Evolutionary conservation across 2,329 filamentous ascomycete species (phyloP), one percentile per base, ranked within the genome.

Genomic region (Shiraia sp.): DNA sequence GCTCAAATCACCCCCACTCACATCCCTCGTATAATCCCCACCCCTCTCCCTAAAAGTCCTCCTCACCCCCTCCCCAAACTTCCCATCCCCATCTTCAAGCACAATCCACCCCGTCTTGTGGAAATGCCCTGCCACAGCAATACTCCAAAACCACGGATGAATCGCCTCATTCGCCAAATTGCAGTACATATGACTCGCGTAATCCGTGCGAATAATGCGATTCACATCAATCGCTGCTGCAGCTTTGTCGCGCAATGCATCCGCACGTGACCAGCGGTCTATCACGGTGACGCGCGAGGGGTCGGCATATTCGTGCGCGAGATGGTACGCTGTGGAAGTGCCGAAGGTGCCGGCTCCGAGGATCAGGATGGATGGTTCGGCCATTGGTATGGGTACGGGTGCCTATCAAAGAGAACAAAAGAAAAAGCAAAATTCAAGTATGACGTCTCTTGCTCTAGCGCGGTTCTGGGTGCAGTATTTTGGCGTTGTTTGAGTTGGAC

Each of bases 301-400:
- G 29, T 68, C 61, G 13, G 77, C 73, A 53, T 79, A 74, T 42
- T 71, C 72, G 40, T 72, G 71, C 44, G 79, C 77, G 29, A 86
- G 75, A 46, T 85, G 77, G 45, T 82, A 80, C n/a, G 83, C 84
- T 0, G 82, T 85, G 15, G 80, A 83, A 25, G 79, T 78, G 26
- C 83, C 84, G 57, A 86, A 86, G 22, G 83, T 80, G 31, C 84
- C 84, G 6, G 79, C 80, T 24, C 84, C 84, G 30, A 86, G 68
- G 42, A 87, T 84, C 42, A 86, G 67, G 53, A 72, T 29, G 3
- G 45, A 47, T 13, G 53, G 53, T 28, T 57, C 54, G 13, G 19
- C 8, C 19, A 22, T 22, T 22, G 4, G 4, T 22, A 5, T 22
- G 4, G 19, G 8, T 22, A 4, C 4, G 8, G n/a, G n/a, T n/a